Evolutionary conservation across 495 filamentous ascomycete genomes (phyloP), one percentile per base, ranked within the genome.

Genomic region (Aspergillus sclerotioniger): DNA sequence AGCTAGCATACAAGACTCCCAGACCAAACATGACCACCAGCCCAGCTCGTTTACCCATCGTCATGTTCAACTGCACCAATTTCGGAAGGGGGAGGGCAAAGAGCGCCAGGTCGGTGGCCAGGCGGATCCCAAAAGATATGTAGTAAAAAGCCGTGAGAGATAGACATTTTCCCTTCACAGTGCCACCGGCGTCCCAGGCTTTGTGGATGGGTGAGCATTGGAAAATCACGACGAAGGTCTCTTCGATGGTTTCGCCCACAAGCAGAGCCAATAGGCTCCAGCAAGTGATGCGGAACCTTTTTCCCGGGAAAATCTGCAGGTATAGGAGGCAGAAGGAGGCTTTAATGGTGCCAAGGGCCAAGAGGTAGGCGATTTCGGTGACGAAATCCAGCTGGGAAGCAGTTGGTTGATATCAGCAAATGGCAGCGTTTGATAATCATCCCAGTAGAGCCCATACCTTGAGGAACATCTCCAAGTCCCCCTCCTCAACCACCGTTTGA

Each of bases 21-120:
- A 73, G 51, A n/a, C 68, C 55, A 35, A 74, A 76, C 60, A 76
- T 58, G 10, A 66, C 20, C 3, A 65, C 59, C 50, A 76, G 54
- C 3, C 68, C 69, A 15, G 56, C 45, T 31, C 68, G 66, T 52
- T 76, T 68, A 10, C 56, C 57, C 8, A 54, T n/a, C 7, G 73
- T 57, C 48, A 73, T 68, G 12, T 66, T 50, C 32, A 75, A 52
- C 37, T 56, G 51, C 43, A 66, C 53, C 19, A 76, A 51, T 51
- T 70, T 65, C 16, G 61, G 64, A 43, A 76, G 69, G 0, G 73
- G 73, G 17, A 76, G 39, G 17, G 48, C 44, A 17, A 76, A 65
- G 16, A 75, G 52, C 19, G 65, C 51, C 6, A 76, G 21, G 53
- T 76, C 73, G 6, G 64, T 70, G 4, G 60, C 63, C 16, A 76